Conservation (phyloP, 2,329 filamentous ascomycete genomes). For the Monilinia fructigena region DNA sequence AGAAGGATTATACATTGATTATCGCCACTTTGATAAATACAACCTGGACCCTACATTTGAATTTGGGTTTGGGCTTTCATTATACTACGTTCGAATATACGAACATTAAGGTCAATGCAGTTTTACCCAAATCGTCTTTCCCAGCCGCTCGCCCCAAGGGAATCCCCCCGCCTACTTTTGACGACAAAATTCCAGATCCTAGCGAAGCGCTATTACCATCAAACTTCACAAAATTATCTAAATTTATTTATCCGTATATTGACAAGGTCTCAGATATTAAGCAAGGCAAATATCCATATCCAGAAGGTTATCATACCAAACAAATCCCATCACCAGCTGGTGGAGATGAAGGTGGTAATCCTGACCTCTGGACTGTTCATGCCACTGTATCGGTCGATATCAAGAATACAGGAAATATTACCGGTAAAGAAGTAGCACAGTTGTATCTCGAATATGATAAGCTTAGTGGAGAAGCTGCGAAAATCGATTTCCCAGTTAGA, state of each 20-base stretch:
- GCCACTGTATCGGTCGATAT: constrained; percentile 55
- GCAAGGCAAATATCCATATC: constrained; percentile 43
- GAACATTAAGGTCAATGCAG: constrained; percentile 46
- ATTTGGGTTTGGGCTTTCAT: constrained; percentile 80
- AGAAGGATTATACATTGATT: constrained; percentile 85
- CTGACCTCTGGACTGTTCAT: constrained; percentile 54
- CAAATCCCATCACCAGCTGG: constrained; percentile 57
- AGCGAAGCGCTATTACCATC: constrained; percentile 55
- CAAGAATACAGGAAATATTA: constrained; percentile 55
- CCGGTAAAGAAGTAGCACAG: constrained; percentile 56
- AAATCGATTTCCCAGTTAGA: constrained; percentile 60
- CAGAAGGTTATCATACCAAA: constrained; percentile 48
- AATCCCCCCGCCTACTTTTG: constrained; percentile 49
- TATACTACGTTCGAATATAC: constrained; percentile 63
- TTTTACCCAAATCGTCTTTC: constrained; percentile 41
- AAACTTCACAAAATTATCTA: constrained; percentile 55
- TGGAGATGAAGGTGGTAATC: constrained; percentile 60
- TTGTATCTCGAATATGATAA: constrained; percentile 50
- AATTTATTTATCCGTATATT: constrained; percentile 66
- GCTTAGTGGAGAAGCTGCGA: constrained; percentile 29
- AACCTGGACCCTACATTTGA: constrained; percentile 74
- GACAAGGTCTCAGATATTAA: constrained; percentile 41
- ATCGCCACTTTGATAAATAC: constrained; percentile 81
- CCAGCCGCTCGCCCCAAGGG: constrained; percentile 41
- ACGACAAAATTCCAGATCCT: constrained; percentile 50